These are phyloP conservation scores for Sporothrix variecibatus DNA, from an alignment of 2,329 filamentous ascomycete genomes.

Conservation along the genomic window DNA sequence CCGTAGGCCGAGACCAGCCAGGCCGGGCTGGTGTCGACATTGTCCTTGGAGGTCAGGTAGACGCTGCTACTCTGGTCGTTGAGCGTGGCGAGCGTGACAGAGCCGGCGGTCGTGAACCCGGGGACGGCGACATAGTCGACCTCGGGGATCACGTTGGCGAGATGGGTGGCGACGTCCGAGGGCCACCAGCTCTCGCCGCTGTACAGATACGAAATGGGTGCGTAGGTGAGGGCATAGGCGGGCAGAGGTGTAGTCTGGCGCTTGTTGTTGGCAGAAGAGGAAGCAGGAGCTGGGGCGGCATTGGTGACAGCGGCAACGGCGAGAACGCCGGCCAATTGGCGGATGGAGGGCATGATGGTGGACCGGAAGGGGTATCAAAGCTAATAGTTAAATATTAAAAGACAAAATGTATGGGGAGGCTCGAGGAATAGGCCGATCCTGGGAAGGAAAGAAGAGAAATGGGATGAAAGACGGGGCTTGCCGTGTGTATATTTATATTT, in stretches of 20 bases:
- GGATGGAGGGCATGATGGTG: conserved; percentile 21
- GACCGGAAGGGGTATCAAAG: background rate
- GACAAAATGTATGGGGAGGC: background rate
- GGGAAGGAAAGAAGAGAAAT: background rate
- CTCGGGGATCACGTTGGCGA: conserved; percentile 31
- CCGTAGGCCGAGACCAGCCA: conserved; percentile 32
- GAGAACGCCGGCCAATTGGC: conserved; percentile 3
- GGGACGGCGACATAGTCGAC: conserved; percentile 22
- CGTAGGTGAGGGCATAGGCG: conserved; percentile 31
- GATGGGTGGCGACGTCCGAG: conserved; percentile 32
- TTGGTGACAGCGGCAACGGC: conserved; percentile 5
- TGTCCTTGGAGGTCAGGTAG: conserved; percentile 31
- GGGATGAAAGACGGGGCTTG: background rate
- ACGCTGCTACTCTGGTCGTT: conserved; percentile 23
- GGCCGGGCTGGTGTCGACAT: conserved; percentile 26
- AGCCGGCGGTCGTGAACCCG: conserved; percentile 25
- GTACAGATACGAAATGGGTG: conserved; percentile 31
- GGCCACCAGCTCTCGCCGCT: conserved; percentile 32
- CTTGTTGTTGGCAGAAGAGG: background rate
- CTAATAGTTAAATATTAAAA: background rate
- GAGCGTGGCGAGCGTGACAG: conserved; percentile 30
- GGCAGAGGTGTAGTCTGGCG: conserved; percentile 28
- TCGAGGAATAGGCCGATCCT: background rate
- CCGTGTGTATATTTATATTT: conserved; percentile 6
- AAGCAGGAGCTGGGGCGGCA: conserved; percentile 6